Conservation (phyloP, 2,329 filamentous ascomycete species). For the Dichotomopilus funicola region DNA sequence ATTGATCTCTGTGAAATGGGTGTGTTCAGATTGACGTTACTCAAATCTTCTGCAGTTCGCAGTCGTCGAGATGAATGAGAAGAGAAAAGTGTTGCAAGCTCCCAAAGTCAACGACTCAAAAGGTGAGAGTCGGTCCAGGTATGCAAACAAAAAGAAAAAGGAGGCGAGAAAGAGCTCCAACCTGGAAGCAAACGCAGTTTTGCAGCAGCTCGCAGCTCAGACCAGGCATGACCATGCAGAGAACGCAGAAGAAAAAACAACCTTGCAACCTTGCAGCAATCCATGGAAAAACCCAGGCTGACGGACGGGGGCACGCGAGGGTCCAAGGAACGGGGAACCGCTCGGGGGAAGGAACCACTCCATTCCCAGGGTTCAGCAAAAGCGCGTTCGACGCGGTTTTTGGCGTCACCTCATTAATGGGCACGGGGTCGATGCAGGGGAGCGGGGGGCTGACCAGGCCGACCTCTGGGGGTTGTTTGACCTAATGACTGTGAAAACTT, state of each 20-base stretch:
- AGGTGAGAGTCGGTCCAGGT: no score
- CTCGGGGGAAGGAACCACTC: background rate
- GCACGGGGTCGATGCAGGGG: constrained; percentile 9
- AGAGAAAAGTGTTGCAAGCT: no score
- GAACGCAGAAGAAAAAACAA: background rate
- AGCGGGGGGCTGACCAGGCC: background rate
- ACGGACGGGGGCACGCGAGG: constrained; percentile 8
- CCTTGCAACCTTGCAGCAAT: constrained; percentile 8
- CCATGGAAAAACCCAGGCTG: constrained; percentile 2
- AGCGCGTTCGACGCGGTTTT: constrained; percentile 23
- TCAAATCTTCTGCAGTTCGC: no score
- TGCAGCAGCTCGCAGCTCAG: no score
- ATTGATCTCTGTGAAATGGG: background rate
- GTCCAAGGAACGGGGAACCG: constrained; percentile 8
- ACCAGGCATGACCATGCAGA: no score
- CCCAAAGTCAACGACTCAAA: no score
- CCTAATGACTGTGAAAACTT: no score
- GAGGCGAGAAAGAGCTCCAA: no score
- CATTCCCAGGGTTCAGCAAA: constrained; percentile 10
- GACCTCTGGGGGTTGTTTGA: background rate
- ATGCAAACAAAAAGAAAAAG: no score
- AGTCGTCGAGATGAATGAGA: no score
- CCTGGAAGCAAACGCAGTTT: background rate
- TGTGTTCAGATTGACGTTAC: background rate
- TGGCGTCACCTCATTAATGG: constrained; percentile 21